Conservation (phyloP, 2,329 filamentous ascomycete genomes). For the Pseudogymnoascus sp. region DNA sequence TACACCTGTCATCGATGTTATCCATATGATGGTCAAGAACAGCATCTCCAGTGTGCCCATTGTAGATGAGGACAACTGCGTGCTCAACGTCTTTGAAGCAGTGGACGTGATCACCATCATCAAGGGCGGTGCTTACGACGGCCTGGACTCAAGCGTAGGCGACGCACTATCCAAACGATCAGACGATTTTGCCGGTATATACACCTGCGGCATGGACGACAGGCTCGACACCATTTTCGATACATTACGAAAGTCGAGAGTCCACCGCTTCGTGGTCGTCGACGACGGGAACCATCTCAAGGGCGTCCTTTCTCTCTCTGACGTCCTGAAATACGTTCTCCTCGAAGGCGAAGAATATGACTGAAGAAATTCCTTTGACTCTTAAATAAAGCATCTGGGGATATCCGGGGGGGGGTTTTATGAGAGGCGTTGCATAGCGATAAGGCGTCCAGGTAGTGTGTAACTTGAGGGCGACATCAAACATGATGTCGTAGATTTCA, state of each 20-base stretch:
- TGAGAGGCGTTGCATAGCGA: conserved; percentile 30
- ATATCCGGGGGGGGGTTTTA: conserved; percentile 15
- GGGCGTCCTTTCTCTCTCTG: conserved; percentile 86
- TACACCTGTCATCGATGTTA: conserved; percentile 86
- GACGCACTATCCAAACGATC: conserved; percentile 81
- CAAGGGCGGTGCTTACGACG: conserved; percentile 87
- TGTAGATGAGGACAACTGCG: conserved; percentile 64
- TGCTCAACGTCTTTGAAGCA: conserved; percentile 95
- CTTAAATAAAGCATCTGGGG: conserved; percentile 6
- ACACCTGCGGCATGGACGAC: conserved; percentile 88
- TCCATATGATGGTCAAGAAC: conserved; percentile 83
- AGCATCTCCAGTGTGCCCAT: conserved; percentile 96
- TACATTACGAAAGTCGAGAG: conserved; percentile 87
- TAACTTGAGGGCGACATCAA: conserved; percentile 19
- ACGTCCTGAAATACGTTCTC: conserved; percentile 92
- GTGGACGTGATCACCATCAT: conserved; percentile 96
- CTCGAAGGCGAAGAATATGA: conserved; percentile 42
- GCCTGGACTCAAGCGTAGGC: conserved; percentile 75
- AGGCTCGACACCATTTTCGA: conserved; percentile 93
- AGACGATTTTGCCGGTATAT: conserved; percentile 91
- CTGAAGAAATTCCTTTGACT: neutral
- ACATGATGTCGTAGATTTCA: conserved; percentile 23
- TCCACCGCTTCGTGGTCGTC: conserved; percentile 87
- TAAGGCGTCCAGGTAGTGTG: conserved; percentile 23
- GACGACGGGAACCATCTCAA: conserved; percentile 81